phyloP scores from a whole-genome alignment of 1,284 basidiomycete species.

The Wolfiporia cocos region DNA sequence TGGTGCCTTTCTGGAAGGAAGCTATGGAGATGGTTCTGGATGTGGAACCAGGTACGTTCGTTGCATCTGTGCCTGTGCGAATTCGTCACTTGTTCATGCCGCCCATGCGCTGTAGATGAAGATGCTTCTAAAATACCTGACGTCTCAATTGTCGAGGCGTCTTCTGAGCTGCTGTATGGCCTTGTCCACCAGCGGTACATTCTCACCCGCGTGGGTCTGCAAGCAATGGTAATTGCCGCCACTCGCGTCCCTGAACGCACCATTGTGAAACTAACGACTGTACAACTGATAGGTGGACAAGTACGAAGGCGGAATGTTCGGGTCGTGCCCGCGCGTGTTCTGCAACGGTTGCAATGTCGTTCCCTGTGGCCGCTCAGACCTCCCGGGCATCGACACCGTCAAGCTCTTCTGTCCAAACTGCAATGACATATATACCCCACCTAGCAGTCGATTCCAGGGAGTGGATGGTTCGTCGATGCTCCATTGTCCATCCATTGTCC shows the following conservation, averaged over 20 bases:
- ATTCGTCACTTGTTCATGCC: conserved; percentile 3
- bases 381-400: conserved; percentile 97
- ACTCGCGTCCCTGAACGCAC: no score
- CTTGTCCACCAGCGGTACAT: conserved; percentile 98
- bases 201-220: conserved; percentile 88
- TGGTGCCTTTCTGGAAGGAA: conserved; percentile 99
- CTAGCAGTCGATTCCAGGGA: conserved; percentile 91
- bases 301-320: conserved; percentile 91
- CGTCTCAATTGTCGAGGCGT: conserved; percentile 97
- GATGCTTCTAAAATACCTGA: conserved; percentile 90
- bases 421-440: conserved; percentile 94
- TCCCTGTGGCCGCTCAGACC: conserved; percentile 93
- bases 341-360: conserved; percentile 89
- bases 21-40: conserved; percentile 99
- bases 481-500: neutral
- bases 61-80: conserved; percentile 9
- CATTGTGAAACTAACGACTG: no score
- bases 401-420: conserved; percentile 99
- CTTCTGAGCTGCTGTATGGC: conserved; percentile 95
- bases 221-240: conserved; percentile 96
- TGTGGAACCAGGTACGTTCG: conserved; percentile 87
- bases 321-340: conserved; percentile 93
- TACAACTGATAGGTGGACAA: conserved; percentile 81
- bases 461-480: conserved; percentile 71
- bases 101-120: conserved; percentile 65